These are phyloP conservation scores for Ophiostoma montium DNA, from an alignment of 2,329 filamentous ascomycete genomes.

Conservation along the genomic window DNA sequence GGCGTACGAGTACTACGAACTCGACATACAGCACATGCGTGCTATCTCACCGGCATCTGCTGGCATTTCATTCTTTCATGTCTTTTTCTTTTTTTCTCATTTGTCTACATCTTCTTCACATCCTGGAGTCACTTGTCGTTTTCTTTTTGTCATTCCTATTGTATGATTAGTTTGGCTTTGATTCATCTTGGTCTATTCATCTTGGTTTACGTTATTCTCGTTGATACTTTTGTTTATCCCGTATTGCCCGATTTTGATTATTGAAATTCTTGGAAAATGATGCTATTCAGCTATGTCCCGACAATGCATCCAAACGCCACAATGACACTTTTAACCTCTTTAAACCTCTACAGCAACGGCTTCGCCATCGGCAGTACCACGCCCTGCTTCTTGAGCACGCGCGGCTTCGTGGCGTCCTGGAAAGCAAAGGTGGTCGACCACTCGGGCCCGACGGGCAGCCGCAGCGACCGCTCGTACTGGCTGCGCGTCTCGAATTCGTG, in stretches of 20 bases:
- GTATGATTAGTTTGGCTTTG: conserved; percentile 4
- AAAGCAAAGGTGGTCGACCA: conserved; percentile 96
- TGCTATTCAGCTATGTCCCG: not conserved
- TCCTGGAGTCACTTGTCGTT: not conserved
- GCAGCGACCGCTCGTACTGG: conserved; percentile 81
- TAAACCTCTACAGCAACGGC: conserved; percentile 39
- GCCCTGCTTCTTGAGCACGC: conserved; percentile 81
- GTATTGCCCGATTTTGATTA: not conserved
- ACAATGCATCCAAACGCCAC: not conserved
- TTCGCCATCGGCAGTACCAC: conserved; percentile 78
- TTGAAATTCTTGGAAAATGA: not conserved
- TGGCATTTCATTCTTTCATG: not conserved
- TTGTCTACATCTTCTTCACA: not conserved
- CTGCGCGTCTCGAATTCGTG: conserved; percentile 77
- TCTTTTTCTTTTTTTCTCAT: not conserved
- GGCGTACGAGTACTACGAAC: too few species aligned
- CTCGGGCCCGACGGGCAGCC: conserved; percentile 80
- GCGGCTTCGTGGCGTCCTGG: conserved; percentile 78
- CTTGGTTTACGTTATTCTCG: not conserved
- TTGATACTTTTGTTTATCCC: not conserved
- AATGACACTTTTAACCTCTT: too few species aligned
- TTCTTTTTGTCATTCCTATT: conserved; percentile 1
- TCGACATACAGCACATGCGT: too few species aligned
- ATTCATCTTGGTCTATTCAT: not conserved
- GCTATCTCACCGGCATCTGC: not conserved